A percentile compares a stretch with the other conserved stretches of the same genome.
Conservation (phyloP, 257 asterid species). For the Penstemon davidsonii region DNA sequence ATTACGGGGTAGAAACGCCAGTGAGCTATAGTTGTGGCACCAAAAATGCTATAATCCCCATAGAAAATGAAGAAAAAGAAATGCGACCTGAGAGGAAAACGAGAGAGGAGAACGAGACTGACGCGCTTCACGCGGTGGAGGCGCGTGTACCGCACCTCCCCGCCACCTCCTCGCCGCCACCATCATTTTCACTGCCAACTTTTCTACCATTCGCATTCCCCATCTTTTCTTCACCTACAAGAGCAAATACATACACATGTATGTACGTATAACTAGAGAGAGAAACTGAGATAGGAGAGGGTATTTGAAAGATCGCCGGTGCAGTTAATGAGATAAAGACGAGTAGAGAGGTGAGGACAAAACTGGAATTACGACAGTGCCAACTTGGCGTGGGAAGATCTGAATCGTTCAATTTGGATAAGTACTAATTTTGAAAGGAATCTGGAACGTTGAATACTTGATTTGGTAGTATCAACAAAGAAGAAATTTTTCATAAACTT, state of each 20-base stretch:
- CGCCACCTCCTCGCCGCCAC: slow-evolving; percentile 28
- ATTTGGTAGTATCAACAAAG: neutral
- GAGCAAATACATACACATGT: neutral
- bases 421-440: slow-evolving; percentile 28
- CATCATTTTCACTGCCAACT: slow-evolving; percentile 37
- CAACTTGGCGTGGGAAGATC: slow-evolving; percentile 44
- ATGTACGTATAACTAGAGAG: neutral
- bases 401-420: slow-evolving; percentile 50
- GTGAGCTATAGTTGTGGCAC: too few relatives aligned
- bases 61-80: slow-evolving; percentile 15
- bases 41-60: too few relatives aligned
- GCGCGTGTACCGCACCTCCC: slow-evolving; percentile 44
- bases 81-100: slow-evolving; percentile 66
- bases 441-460: slow-evolving; percentile 26
- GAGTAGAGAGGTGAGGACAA: slow-evolving; percentile 16
- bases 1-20: too few relatives aligned
- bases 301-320: slow-evolving; percentile 22
- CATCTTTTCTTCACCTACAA: slow-evolving; percentile 35
- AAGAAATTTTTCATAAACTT: too few relatives aligned
- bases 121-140: slow-evolving; percentile 45
- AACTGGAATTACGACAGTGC: slow-evolving; percentile 33
- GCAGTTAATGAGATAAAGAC: slow-evolving; percentile 3
- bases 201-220: slow-evolving; percentile 76
- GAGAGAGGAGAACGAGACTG: slow-evolving; percentile 55
- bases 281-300: too few relatives aligned